These are phyloP conservation scores for Coniferiporia weirii DNA, from an alignment of 1,284 basidiomycete genomes.

Conservation along the genomic window DNA sequence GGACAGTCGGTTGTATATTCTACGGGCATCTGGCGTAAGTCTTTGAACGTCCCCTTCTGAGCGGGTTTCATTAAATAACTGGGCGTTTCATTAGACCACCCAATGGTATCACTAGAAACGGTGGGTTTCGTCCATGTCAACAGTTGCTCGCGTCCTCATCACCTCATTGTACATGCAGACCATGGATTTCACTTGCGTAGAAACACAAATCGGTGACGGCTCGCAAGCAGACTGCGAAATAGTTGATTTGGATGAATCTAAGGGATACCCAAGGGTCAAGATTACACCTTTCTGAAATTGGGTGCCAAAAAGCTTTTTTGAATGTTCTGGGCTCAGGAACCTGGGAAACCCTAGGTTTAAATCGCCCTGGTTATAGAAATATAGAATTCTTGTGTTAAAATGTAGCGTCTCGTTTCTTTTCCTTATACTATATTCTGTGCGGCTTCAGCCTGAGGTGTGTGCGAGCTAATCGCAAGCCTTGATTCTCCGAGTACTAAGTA, in stretches of 20 bases:
- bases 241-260: conserved; percentile 42
- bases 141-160: conserved; percentile 20
- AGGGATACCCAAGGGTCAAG: conserved; percentile 34
- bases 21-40: conserved; percentile 84
- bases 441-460: too few relatives aligned
- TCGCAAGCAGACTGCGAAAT: conserved; percentile 74
- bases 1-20: conserved; percentile 84
- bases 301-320: too few relatives aligned
- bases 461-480: too few relatives aligned
- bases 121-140: conserved; percentile 33
- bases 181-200: conserved; percentile 78
- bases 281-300: conserved; percentile 22
- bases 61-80: conserved; percentile 15
- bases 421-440: too few relatives aligned
- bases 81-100: conserved; percentile 56
- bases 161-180: conserved; percentile 34
- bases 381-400: too few relatives aligned
- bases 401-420: neutral
- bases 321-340: neutral
- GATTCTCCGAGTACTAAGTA: too few relatives aligned
- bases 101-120: conserved; percentile 74
- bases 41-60: neutral
- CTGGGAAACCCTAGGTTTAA: too few relatives aligned
- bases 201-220: conserved; percentile 79
- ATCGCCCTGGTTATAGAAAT: neutral